These are phyloP conservation scores for Globisporangium carolinianum DNA, from an alignment of 352 stramenopile genomes.

Conservation along the genomic window DNA sequence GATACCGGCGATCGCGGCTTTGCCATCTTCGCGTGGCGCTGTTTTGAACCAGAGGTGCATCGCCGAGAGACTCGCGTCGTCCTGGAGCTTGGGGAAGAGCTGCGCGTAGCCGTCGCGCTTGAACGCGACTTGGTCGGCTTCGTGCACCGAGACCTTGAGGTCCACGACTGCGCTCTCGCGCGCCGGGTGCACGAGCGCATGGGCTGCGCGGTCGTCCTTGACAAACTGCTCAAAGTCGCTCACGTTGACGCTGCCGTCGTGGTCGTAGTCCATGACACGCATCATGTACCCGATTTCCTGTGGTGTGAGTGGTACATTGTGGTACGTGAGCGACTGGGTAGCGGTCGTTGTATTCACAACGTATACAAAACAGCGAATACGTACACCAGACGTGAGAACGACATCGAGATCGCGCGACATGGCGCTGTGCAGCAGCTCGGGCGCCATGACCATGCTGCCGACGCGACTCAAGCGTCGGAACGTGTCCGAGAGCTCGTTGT, in stretches of 20 bases:
- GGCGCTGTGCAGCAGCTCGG: constrained; percentile 52
- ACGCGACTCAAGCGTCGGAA: constrained; percentile 48
- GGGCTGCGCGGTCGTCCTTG: constrained; percentile 49
- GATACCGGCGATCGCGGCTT: constrained; percentile 58
- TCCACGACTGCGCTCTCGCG: constrained; percentile 51
- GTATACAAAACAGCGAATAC: constrained; percentile 2
- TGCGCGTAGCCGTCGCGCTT: constrained; percentile 55
- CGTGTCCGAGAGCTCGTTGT: constrained; percentile 74
- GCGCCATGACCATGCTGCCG: constrained; percentile 32
- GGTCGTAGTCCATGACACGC: constrained; percentile 59
- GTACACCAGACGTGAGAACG: constrained; percentile 67
- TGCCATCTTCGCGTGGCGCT: constrained; percentile 48
- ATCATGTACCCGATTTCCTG: constrained; percentile 65
- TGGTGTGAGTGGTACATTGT: too few species aligned
- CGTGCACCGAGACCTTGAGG: constrained; percentile 51
- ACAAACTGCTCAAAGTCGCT: constrained; percentile 67
- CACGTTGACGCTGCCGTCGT: constrained; percentile 56
- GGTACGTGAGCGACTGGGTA: not conserved
- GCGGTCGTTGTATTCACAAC: not conserved
- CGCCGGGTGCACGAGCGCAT: constrained; percentile 43
- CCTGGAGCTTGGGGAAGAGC: constrained; percentile 44
- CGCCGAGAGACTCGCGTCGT: constrained; percentile 24
- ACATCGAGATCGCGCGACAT: constrained; percentile 71
- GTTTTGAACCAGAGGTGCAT: constrained; percentile 65
- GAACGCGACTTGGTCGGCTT: constrained; percentile 49